Evolutionary conservation across 495 filamentous ascomycete genomes (phyloP), one percentile per base, ranked within the genome.

Genomic region (Hyaloscypha variabilis): DNA sequence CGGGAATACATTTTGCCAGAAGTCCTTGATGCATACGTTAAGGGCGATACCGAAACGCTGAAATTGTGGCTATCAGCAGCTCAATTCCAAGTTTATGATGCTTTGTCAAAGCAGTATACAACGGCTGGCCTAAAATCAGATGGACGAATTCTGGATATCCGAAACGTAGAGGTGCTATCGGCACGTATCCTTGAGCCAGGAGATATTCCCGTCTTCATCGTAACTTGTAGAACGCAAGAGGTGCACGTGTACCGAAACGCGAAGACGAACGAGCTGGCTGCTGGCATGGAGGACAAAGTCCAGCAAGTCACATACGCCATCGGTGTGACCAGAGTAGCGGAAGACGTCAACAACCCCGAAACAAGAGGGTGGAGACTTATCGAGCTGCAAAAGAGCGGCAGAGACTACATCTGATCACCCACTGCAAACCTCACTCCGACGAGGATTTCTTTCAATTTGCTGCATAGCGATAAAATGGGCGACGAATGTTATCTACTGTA

Each of bases 201-300:
- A 64, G 95, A 97, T 61, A 91, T 98, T 49, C 95, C 95, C 0
- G 94, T 99, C 19, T 99, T 99, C 73, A 96, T 99, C 71, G 88
- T 99, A 63, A 96, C 92, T 51, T 97, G 93, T 77, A 84, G 93
- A 39, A 97, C 95, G n/a, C 95, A 99, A 74, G 95, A 99, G 74
- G 93, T 98, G 8, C 95, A 99, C 74, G 94, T 97, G 19, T 99
- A 97, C 80, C 85, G 89, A 49, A 96, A 98, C 69, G 85, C 87
- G 42, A 98, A 99, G 82, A 90, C 91, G 0, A 85, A 86, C 62
- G 83, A 97, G 70, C 85, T 99, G 49, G 93, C 93, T 23, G 95
- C 95, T n/a, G 95, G 95, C 31, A 97, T 97, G 92, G 96, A 99
- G 76, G 95, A 99, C 77, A 94, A 91, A 78, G 95, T 99, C 31